Conservation (phyloP, 2,329 filamentous ascomycete species). For the Bipolaris gigantea region DNA sequence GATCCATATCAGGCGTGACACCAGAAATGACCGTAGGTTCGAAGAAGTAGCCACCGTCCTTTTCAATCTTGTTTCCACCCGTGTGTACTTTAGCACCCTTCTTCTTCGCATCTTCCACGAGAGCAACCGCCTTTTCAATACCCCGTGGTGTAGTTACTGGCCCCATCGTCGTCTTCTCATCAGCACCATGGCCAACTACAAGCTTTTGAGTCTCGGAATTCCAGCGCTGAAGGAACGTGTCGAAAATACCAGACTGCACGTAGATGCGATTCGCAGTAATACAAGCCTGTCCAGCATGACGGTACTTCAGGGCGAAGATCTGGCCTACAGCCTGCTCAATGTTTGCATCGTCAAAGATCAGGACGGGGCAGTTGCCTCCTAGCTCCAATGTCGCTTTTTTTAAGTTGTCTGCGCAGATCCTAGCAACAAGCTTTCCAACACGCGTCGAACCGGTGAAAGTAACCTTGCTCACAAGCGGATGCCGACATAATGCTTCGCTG, state of each 20-base stretch:
- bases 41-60: constrained; percentile 66
- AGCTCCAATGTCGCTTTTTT: constrained; percentile 68
- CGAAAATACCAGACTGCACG: constrained; percentile 64
- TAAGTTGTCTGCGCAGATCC: constrained; percentile 60
- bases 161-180: constrained; percentile 61
- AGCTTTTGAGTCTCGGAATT: constrained; percentile 58
- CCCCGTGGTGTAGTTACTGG: constrained; percentile 60
- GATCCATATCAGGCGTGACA: constrained; percentile 61
- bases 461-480: constrained; percentile 63
- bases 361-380: constrained; percentile 66
- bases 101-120: constrained; percentile 66
- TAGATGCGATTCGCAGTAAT: constrained; percentile 68
- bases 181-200: constrained; percentile 63
- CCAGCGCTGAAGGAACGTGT: constrained; percentile 58
- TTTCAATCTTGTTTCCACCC: constrained; percentile 58
- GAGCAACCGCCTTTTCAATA: constrained; percentile 59
- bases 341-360: constrained; percentile 67
- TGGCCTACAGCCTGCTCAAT: constrained; percentile 56
- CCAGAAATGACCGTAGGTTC: constrained; percentile 66
- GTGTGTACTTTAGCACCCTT: constrained; percentile 66
- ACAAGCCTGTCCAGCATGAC: constrained; percentile 66
- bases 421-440: constrained; percentile 64
- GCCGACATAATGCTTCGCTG: constrained; percentile 58
- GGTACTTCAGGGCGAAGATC: constrained; percentile 56
- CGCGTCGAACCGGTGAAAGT: constrained; percentile 62